Evolutionary conservation across 192 early-diverging fungal species (phyloP).

Genomic region (Glomus cerebriforme): DNA sequence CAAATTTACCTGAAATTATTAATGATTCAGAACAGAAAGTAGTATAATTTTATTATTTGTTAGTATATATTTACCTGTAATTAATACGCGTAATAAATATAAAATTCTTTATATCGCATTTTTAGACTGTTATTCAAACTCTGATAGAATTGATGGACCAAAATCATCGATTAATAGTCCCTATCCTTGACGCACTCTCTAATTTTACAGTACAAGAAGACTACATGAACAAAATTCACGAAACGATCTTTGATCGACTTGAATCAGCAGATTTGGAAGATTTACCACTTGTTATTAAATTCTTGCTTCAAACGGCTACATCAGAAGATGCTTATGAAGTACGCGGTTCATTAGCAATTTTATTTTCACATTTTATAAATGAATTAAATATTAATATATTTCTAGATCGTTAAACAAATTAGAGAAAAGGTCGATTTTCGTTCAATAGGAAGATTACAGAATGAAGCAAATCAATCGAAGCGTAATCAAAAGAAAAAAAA

Average conservation of each 20-base stretch:
- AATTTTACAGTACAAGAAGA: slow-evolving; percentile 61
- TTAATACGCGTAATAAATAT: not conserved
- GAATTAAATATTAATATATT: not conserved
- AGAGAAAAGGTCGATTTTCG: slow-evolving; percentile 66
- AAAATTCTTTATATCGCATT: not conserved
- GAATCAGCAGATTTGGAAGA: slow-evolving; percentile 71
- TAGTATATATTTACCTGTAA: not conserved
- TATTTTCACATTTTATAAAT: not conserved
- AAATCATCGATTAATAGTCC: slow-evolving; percentile 61
- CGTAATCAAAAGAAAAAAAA: slow-evolving; percentile 21
- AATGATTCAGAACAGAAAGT: slow-evolving; percentile 69
- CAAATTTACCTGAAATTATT: slow-evolving; percentile 72
- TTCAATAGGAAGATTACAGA: slow-evolving; percentile 55
- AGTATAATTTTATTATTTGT: not conserved
- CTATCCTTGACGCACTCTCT: slow-evolving; percentile 71
- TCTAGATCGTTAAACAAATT: slow-evolving; percentile 48
- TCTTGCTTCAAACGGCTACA: slow-evolving; percentile 66
- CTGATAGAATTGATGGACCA: slow-evolving; percentile 62
- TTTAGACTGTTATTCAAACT: slow-evolving; percentile 54
- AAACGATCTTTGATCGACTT: slow-evolving; percentile 59
- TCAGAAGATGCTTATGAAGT: slow-evolving; percentile 49
- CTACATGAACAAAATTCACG: slow-evolving; percentile 53
- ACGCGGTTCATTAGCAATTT: not conserved
- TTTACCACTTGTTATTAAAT: slow-evolving; percentile 71
- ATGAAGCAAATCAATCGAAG: slow-evolving; percentile 20